These are phyloP conservation scores for Penicillium pancosmium DNA, from an alignment of 495 filamentous ascomycete genomes.

Conservation along the genomic window DNA sequence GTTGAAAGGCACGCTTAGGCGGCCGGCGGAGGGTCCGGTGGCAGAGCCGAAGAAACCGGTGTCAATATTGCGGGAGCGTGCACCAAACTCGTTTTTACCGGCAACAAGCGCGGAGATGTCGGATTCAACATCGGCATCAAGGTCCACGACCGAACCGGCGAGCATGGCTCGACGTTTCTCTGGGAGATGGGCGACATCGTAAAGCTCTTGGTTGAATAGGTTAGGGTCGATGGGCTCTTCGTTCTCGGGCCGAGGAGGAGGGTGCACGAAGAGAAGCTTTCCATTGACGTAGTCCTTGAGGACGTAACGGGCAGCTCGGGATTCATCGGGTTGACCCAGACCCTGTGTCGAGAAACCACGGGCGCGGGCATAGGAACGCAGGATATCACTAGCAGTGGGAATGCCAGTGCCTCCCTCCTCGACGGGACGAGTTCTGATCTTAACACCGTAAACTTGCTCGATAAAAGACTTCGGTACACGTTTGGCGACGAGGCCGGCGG, in stretches of 20 bases:
- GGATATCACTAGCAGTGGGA: slow-evolving; percentile 84
- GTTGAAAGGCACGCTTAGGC: slow-evolving; percentile 82
- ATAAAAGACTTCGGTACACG: slow-evolving; percentile 89
- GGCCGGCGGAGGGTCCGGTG: slow-evolving; percentile 57
- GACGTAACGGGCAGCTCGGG: slow-evolving; percentile 83
- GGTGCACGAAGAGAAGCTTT: slow-evolving; percentile 89
- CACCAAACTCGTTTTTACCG: slow-evolving; percentile 48
- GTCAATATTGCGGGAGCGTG: slow-evolving; percentile 77
- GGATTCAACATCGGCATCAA: slow-evolving; percentile 43
- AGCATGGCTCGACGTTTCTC: slow-evolving; percentile 63
- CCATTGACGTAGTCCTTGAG: slow-evolving; percentile 98
- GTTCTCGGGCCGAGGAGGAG: slow-evolving; percentile 64
- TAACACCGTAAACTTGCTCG: slow-evolving; percentile 91
- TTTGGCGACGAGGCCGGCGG: slow-evolving; percentile 81
- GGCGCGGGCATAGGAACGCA: slow-evolving; percentile 83
- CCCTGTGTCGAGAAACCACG: slow-evolving; percentile 88
- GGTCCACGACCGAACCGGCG: slow-evolving; percentile 45
- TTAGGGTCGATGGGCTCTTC: slow-evolving; percentile 64
- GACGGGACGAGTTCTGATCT: slow-evolving; percentile 75
- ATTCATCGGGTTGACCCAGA: slow-evolving; percentile 89
- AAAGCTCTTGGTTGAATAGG: slow-evolving; percentile 88
- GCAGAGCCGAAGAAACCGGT: slow-evolving; percentile 79
- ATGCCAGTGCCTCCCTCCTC: slow-evolving; percentile 94
- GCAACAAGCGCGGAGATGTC: slow-evolving; percentile 25
- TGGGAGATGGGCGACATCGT: slow-evolving; percentile 77